Conservation (phyloP, 768 basidiomycete species). For the Pleurotus pulmonarius region DNA sequence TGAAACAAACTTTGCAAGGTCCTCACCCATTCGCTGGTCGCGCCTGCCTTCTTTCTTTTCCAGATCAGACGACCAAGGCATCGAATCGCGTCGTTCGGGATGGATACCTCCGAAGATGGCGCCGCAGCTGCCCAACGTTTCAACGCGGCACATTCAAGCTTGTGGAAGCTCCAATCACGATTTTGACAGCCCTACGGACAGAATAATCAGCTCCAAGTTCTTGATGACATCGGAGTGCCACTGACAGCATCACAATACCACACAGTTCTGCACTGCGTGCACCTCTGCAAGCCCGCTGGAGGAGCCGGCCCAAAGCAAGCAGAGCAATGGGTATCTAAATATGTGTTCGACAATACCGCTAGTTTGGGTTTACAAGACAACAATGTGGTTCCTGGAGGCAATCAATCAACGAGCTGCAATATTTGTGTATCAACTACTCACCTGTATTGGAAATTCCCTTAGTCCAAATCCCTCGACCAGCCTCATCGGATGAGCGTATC, state of each 20-base stretch:
- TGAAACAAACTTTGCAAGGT: not conserved
- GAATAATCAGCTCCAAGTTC: not conserved
- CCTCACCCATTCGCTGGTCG: slow-evolving; percentile 54
- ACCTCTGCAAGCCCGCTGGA: slow-evolving; percentile 52
- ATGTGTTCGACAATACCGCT: slow-evolving; percentile 58
- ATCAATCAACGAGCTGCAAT: not conserved
- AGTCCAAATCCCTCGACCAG: slow-evolving; percentile 47
- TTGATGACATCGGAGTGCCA: slow-evolving; percentile 5
- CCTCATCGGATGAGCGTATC: slow-evolving; percentile 27
- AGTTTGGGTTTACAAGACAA: slow-evolving; percentile 58
- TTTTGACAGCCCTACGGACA: slow-evolving; percentile 59
- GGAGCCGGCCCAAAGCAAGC: slow-evolving; percentile 49
- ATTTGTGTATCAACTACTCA: slow-evolving; percentile 13
- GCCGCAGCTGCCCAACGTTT: slow-evolving; percentile 51
- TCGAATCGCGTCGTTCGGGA: slow-evolving; percentile 78
- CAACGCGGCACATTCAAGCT: slow-evolving; percentile 73
- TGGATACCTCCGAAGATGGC: slow-evolving; percentile 37
- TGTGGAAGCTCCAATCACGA: slow-evolving; percentile 72
- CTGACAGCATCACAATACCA: slow-evolving; percentile 77
- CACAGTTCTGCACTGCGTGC: slow-evolving; percentile 65
- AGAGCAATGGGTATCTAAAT: slow-evolving; percentile 66
- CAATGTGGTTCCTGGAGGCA: slow-evolving; percentile 50
- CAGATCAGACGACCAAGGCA: slow-evolving; percentile 76
- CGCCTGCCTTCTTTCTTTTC: slow-evolving; percentile 53
- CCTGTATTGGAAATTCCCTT: slow-evolving; percentile 32